These are phyloP conservation scores for Benincasa hispida DNA, from an alignment of 306 rosid species.

Conservation along the genomic window DNA sequence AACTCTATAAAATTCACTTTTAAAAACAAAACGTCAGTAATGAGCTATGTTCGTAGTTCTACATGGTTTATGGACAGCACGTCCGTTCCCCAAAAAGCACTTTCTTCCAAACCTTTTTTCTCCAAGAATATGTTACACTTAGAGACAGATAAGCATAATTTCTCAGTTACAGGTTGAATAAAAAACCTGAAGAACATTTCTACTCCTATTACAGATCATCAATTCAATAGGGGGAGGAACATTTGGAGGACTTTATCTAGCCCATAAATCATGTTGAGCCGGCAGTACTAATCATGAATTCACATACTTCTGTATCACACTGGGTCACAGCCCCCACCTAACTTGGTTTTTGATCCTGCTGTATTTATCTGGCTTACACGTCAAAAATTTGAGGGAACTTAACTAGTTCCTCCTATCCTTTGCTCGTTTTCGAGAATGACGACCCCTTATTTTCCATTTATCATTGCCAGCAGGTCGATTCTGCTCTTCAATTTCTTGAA, in stretches of 20 bases:
- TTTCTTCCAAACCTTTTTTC: no score
- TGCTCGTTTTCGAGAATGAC: slow-evolving; percentile 39
- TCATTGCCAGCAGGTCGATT: slow-evolving; percentile 53
- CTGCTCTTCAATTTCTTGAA: slow-evolving; percentile 62
- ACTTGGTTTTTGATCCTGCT: not conserved
- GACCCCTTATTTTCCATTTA: slow-evolving; percentile 70
- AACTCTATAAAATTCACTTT: no score
- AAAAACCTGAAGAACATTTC: no score
- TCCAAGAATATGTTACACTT: no score
- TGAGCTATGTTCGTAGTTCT: no score
- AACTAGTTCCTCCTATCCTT: slow-evolving; percentile 45
- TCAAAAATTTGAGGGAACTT: not conserved
- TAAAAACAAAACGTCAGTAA: no score
- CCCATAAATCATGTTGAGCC: not conserved
- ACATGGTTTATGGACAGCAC: no score
- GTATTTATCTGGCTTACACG: not conserved
- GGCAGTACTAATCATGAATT: not conserved
- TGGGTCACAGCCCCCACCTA: not conserved
- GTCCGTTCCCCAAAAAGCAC: no score
- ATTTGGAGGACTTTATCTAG: not conserved
- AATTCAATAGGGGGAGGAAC: not conserved
- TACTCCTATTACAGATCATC: no score
- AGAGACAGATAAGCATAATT: no score
- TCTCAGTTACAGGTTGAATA: no score
- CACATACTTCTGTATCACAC: not conserved